Conservation (phyloP, 768 basidiomycete genomes). For the Phanerochaete carnosa region DNA sequence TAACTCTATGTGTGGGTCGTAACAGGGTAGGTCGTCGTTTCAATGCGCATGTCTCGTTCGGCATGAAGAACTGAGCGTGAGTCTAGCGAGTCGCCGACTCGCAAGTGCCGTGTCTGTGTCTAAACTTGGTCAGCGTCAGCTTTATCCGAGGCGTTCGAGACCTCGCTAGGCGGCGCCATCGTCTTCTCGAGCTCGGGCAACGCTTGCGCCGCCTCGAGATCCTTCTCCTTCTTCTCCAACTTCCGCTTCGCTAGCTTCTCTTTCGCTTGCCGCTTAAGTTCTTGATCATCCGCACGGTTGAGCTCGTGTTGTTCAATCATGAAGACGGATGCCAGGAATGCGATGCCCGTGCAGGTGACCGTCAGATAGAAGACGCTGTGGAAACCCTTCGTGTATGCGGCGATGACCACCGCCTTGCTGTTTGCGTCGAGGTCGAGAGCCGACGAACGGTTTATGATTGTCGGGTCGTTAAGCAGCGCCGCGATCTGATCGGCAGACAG, state of each 20-base stretch:
- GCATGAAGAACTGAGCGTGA: background rate
- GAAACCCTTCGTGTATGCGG: slow-evolving; percentile 17
- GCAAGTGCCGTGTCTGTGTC: background rate
- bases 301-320: slow-evolving; percentile 17
- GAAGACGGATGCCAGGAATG: slow-evolving; percentile 12
- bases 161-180: background rate
- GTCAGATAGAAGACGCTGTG: slow-evolving; percentile 19
- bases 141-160: background rate
- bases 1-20: background rate
- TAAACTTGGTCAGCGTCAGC: background rate
- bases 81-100: background rate
- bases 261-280: slow-evolving; percentile 13
- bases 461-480: slow-evolving; percentile 15
- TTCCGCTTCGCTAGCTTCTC: slow-evolving; percentile 10
- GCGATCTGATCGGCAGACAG: slow-evolving; percentile 10
- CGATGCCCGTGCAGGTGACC: slow-evolving; percentile 12
- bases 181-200: background rate
- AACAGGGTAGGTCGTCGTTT: background rate
- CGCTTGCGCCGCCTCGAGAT: slow-evolving; percentile 1
- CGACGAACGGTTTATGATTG: slow-evolving; percentile 14
- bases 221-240: slow-evolving; percentile 7
- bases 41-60: background rate
- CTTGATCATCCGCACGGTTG: slow-evolving; percentile 16
- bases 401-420: slow-evolving; percentile 11
- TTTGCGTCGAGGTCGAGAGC: slow-evolving; percentile 2